Base-by-base conservation (phyloP, 352 stramenopile species). In the Globisporangium irregulare region DNA sequence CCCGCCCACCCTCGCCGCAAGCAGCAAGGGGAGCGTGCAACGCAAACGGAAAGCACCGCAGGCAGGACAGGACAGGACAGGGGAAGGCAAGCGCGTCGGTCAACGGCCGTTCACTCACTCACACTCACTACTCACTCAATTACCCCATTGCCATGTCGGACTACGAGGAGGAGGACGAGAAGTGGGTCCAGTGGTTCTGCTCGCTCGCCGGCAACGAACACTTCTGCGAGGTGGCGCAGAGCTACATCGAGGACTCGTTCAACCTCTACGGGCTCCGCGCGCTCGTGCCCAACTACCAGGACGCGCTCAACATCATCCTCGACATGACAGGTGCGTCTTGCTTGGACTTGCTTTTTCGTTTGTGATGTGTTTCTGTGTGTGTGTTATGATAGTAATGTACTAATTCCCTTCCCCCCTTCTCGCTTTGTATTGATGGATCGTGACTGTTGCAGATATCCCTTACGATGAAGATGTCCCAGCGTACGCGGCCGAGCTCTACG, bases 241-340 rank as follows among this genome's bases (percentile, higher is more conserved):
- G 87, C 76, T 97, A 97, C 88, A 97, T 97, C 74, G 91, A 97
- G 77, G 91, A 97, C 82, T 96, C 86, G 70, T 97, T 97, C 79
- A 97, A 97, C 75, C 84, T 97, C 68, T 97, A 97, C 73, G 91
- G 91, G 10, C 77, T 97, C 43, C 86, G 91, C 53, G 87, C 90
- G 65, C 87, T 95, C 69, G 86, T 97, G 66, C 88, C 85, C 69
- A 94, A 97, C 73, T 97, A 93, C 75, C 87, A 93, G 71, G 88
- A 96, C 54, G 92, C 89, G 56, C 81, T 97, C 67, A 97, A 97
- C 78, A 97, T 97, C 62, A 97, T 97, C 68, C 79, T 97, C 41
- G 91, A 97, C 68, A 76, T 96, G 73, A 95, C 87, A 66, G 87
- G 86, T 91, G 65, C 48, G 74, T 41, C 32, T 27, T 27, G 29